phyloP scores from a whole-genome alignment of 306 rosid species.

The Astragalus membranaceus region DNA sequence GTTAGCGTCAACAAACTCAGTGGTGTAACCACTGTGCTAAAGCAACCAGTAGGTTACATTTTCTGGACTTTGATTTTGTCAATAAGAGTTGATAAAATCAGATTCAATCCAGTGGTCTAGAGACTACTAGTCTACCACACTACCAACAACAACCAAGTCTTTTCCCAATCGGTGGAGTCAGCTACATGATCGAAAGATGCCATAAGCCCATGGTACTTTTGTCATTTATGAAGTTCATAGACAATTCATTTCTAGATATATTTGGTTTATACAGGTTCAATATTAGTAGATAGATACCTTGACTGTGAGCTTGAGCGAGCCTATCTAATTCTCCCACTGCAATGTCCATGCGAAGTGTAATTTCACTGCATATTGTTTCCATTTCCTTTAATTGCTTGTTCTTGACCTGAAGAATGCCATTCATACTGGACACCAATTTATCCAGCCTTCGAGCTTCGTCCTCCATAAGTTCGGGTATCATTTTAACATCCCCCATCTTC shows the following conservation, averaged over 20 bases:
- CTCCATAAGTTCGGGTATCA: constrained; percentile 67
- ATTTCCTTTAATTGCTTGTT: constrained; percentile 59
- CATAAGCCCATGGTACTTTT: too few relatives aligned
- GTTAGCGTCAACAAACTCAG: not conserved
- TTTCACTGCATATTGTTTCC: constrained; percentile 55
- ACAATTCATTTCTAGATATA: not conserved
- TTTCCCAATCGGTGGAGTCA: not conserved
- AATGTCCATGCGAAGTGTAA: constrained; percentile 42
- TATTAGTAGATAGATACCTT: constrained; percentile 45
- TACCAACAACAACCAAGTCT: not conserved
- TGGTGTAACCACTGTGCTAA: not conserved
- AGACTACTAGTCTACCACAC: constrained; percentile 15
- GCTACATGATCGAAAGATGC: not conserved
- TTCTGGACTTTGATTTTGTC: constrained; percentile 12
- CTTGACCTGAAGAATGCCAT: constrained; percentile 56
- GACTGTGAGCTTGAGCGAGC: constrained; percentile 58
- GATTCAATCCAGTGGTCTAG: not conserved
- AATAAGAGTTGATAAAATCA: not conserved
- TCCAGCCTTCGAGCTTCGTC: constrained; percentile 71
- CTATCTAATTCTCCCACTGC: constrained; percentile 54
- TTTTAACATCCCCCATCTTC: constrained; percentile 68
- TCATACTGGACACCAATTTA: constrained; percentile 58
- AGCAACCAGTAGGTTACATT: constrained; percentile 1
- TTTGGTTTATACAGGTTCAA: not conserved
- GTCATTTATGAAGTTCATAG: not conserved